Base-by-base conservation (phyloP, 495 filamentous ascomycete species). In the Talaromyces wortmannii region DNA sequence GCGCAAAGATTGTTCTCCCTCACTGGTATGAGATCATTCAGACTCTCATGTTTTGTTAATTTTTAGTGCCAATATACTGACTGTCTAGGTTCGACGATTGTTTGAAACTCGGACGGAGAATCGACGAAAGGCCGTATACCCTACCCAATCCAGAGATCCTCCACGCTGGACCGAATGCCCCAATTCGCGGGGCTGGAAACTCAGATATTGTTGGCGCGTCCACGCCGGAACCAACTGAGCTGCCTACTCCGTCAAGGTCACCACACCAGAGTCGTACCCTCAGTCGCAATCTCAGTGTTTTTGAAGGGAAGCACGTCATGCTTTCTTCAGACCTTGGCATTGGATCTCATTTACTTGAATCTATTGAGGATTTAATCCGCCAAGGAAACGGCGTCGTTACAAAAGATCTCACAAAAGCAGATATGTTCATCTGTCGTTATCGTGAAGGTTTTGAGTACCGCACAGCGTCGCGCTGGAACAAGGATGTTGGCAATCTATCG, bases 51-150 rank as follows among this genome's bases (percentile, higher is more conserved):
- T 43, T 56, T 17, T 45, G 5, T 23, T 30, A 46, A 23, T 17
- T 15, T 8, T 48, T 51, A 23, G 17, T 47, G 13, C n/a, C 16
- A 15, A 42, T 44, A 16, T 50, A n/a, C 10, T 13, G 36, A 40
- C 13, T 13, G 36, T 40, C 36, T 40, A 92, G 89, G 89, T 96
- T 99, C 62, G 94, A 97, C 59, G 92, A 96, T 63, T 99, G 94
- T 66, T 79, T 99, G 33, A 91, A 88, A 68, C 83, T 99, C 45
- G 90, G 91, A 40, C 86, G 86, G 61, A 81, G 87, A 48, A 96
- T 99, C 55, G 83, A 89, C 60, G 94, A 97, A 61, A 69, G 75
- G 11, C 94, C 95, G 11, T 99, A 99, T 65, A 76, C 78, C 17
- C 82, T 97, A 11, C 94, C 95, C 12, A 78, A 97, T 60, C 90